Percentiles rank a stretch among this genome's conserved stretches.
These are phyloP conservation scores for Candida loeiensis DNA, from an alignment of 805 yeast genomes.

Conservation along the genomic window DNA sequence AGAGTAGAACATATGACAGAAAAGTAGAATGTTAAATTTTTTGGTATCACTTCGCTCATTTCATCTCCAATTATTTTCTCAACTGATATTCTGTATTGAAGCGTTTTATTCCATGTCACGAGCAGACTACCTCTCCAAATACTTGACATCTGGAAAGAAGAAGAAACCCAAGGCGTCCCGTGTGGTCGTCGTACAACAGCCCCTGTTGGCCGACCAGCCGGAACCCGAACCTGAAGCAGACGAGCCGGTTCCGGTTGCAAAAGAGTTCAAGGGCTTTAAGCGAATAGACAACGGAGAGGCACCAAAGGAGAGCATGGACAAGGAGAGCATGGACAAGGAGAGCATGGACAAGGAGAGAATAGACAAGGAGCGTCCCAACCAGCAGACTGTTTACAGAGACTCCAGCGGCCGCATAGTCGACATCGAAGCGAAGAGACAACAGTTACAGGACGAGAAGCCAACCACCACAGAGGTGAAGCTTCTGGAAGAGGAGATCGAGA, in stretches of 20 bases:
- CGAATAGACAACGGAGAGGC: slow-evolving; percentile 31
- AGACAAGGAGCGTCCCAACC: background rate
- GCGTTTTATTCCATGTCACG: slow-evolving; percentile 14
- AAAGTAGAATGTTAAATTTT: too few relatives aligned
- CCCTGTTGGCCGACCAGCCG: background rate
- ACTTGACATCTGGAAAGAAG: slow-evolving; percentile 18
- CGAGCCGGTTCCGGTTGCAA: slow-evolving; percentile 18
- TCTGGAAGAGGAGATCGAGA: slow-evolving; percentile 32
- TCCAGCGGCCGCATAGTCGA: slow-evolving; percentile 53
- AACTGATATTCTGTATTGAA: background rate
- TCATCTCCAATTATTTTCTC: background rate
- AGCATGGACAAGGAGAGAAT: slow-evolving; percentile 1
- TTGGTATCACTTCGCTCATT: background rate
- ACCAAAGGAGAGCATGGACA: slow-evolving; percentile 2
- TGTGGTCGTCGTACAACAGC: background rate
- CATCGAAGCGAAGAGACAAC: slow-evolving; percentile 24
- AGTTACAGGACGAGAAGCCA: slow-evolving; percentile 14
- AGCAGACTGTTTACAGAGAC: slow-evolving; percentile 57
- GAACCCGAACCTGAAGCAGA: background rate
- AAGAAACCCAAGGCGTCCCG: slow-evolving; percentile 12
- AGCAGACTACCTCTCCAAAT: slow-evolving; percentile 33
- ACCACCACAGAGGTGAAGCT: slow-evolving; percentile 15
- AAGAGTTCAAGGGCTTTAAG: slow-evolving; percentile 30
- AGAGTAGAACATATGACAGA: too few relatives aligned
- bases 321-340: background rate